These are phyloP conservation scores for Panaeolus papilionaceus DNA, from an alignment of 768 basidiomycete genomes.

Conservation along the genomic window DNA sequence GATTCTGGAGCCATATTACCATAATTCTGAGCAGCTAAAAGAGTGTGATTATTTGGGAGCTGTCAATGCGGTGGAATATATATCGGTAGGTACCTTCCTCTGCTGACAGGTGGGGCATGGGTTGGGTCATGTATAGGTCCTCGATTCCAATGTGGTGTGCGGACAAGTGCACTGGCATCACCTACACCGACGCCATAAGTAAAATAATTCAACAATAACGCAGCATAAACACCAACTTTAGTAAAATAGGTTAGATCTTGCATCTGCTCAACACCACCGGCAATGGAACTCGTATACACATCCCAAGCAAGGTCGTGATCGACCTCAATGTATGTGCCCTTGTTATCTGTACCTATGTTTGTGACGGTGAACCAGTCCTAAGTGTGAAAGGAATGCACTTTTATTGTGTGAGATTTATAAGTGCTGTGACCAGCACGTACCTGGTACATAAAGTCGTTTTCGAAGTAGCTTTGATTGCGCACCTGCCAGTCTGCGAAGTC, in stretches of 20 bases:
- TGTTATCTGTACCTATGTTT: background rate
- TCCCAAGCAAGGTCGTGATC: background rate
- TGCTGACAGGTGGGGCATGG: background rate
- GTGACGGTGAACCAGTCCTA: conserved; percentile 3
- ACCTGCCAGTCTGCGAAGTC: conserved; percentile 1
- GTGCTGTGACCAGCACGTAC: background rate
- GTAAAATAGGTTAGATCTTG: background rate
- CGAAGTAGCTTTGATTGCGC: background rate
- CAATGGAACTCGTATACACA: background rate
- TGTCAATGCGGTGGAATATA: no score
- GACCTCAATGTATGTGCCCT: background rate
- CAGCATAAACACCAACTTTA: background rate
- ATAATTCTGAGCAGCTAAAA: background rate
- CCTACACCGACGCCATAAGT: background rate
- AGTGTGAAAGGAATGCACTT: background rate
- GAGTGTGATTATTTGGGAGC: no score
- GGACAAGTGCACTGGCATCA: background rate
- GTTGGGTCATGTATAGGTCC: background rate
- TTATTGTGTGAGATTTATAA: background rate
- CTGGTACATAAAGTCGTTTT: conserved; percentile 5
- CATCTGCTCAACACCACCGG: background rate
- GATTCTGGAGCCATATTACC: conserved; percentile 5
- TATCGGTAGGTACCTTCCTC: background rate
- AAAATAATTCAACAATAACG: background rate
- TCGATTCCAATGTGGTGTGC: conserved; percentile 7